Conservation (phyloP, 2,329 filamentous ascomycete species). For the Domatiomyces catenatus region DNA sequence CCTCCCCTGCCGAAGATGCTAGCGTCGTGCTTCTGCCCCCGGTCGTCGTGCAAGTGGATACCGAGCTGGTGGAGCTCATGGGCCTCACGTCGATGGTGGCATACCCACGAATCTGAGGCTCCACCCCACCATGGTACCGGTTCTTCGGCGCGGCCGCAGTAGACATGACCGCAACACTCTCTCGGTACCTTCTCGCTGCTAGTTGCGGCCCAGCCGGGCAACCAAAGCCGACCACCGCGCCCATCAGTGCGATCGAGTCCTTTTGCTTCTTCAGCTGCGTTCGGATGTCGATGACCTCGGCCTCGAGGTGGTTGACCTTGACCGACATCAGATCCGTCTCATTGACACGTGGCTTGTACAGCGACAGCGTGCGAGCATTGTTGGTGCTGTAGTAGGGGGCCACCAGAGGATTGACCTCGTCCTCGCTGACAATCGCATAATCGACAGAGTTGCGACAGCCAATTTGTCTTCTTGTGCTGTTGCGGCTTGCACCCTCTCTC, state of each 20-base stretch:
- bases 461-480: neutral
- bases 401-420: neutral
- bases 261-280: neutral
- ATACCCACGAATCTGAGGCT: neutral
- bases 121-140: neutral
- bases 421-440: neutral
- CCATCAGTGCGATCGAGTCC: neutral
- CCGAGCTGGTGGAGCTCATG: constrained; percentile 2
- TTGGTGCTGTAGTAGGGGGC: neutral
- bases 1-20: constrained; percentile 2
- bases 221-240: neutral
- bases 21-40: neutral
- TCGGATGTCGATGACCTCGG: neutral
- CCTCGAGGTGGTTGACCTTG: neutral
- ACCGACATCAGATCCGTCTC: neutral
- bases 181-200: neutral
- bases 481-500: neutral
- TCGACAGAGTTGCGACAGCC: neutral
- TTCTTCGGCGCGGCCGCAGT: neutral
- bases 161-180: neutral
- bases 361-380: neutral
- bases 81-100: neutral
- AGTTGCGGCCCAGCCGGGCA: neutral
- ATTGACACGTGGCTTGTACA: neutral
- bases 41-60: neutral